Evolutionary conservation across 352 stramenopile genomes (phyloP).

Genomic region (Pythium inflatum): DNA sequence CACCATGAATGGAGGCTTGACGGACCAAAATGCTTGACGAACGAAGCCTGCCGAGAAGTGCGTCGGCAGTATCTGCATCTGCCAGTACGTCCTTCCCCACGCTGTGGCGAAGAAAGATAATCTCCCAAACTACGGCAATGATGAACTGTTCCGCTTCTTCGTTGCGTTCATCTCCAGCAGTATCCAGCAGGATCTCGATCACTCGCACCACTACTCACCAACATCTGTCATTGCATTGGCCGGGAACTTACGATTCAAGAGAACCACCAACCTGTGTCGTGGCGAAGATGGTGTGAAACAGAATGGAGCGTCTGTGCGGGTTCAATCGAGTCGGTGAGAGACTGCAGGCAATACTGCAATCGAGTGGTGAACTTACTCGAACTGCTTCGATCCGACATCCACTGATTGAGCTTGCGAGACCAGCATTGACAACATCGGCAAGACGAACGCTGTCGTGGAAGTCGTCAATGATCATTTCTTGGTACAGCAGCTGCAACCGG

Average conservation of each 20-base stretch:
- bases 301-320: constrained; percentile 1
- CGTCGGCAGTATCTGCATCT: not conserved
- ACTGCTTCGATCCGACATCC: constrained; percentile 25
- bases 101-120: constrained; percentile 21
- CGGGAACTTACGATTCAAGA: too few relatives aligned
- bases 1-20: not conserved
- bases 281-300: constrained; percentile 1
- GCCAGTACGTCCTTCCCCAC: not conserved
- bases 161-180: constrained; percentile 14
- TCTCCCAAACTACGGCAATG: constrained; percentile 28
- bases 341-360: not conserved
- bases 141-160: constrained; percentile 15
- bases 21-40: not conserved
- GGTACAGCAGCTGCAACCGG: constrained; percentile 17
- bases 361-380: constrained; percentile 3
- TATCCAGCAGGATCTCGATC: constrained; percentile 24
- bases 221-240: not conserved
- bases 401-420: constrained; percentile 5
- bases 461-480: not conserved
- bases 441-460: constrained; percentile 3
- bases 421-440: constrained; percentile 28
- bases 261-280: constrained; percentile 15
- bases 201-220: constrained; percentile 3
- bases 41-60: not conserved
- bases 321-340: not conserved